Evolutionary conservation across 331 rosid species (phyloP).

Genomic region (Dryas integrifolia): DNA sequence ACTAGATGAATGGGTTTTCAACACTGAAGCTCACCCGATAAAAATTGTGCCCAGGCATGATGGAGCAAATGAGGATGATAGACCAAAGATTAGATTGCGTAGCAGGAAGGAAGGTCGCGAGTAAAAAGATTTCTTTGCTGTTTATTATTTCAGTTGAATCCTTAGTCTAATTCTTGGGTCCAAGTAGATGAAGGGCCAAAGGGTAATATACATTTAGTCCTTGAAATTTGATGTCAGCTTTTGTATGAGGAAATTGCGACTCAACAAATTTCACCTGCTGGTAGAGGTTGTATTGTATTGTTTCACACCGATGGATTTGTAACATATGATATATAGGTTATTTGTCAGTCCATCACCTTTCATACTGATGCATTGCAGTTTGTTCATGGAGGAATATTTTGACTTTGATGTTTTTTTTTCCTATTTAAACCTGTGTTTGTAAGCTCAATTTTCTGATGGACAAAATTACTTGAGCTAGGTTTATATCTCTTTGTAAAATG

Average conservation of each 20-base stretch:
- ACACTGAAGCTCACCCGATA: constrained; percentile 96
- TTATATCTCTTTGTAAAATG: too few species aligned
- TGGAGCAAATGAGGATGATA: constrained; percentile 40
- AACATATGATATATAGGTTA: background rate
- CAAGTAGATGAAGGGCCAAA: constrained; percentile 18
- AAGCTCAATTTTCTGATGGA: background rate
- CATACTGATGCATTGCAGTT: background rate
- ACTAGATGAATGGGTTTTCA: constrained; percentile 95
- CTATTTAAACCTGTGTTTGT: background rate
- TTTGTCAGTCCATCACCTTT: background rate
- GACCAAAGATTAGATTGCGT: constrained; percentile 45
- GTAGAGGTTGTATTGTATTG: constrained; percentile 11
- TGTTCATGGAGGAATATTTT: background rate
- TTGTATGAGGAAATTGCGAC: constrained; percentile 13
- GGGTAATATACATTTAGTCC: constrained; percentile 27
- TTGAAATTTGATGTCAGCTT: constrained; percentile 21
- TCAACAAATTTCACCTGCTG: background rate
- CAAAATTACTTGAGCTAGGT: background rate
- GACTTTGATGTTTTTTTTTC: background rate
- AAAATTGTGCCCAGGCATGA: constrained; percentile 55
- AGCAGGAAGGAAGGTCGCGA: constrained; percentile 80
- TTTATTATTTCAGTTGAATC: constrained; percentile 33
- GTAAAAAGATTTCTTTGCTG: constrained; percentile 26
- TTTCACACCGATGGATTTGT: constrained; percentile 10
- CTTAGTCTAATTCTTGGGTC: constrained; percentile 16